Conservation (phyloP, 1,284 basidiomycete species). For the Trametes versicolor region DNA sequence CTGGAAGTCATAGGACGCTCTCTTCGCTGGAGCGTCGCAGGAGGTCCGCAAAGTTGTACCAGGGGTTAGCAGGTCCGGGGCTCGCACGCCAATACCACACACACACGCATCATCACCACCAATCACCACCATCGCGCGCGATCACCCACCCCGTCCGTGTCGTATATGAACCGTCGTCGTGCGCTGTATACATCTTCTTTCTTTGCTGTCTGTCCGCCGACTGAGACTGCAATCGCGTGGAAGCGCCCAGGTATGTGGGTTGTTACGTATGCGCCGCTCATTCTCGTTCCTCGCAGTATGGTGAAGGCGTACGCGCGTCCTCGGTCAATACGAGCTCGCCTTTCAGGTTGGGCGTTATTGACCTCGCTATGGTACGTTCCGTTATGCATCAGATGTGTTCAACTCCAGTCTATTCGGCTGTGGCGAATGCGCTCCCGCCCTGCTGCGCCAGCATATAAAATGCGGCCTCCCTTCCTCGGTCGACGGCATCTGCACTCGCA, state of each 20-base stretch:
- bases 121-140: not conserved
- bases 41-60: not conserved
- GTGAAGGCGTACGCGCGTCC: too few species aligned
- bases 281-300: too few species aligned
- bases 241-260: not conserved
- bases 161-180: constrained; percentile 9
- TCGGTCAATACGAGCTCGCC: too few species aligned
- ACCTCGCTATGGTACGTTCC: too few species aligned
- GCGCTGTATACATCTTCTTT: constrained; percentile 19
- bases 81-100: not conserved
- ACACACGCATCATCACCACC: not conserved
- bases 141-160: not conserved
- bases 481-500: too few species aligned
- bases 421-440: too few species aligned
- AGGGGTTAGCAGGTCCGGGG: not conserved
- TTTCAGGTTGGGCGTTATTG: too few species aligned
- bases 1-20: constrained; percentile 77
- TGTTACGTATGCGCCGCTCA: not conserved
- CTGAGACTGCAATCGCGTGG: not conserved
- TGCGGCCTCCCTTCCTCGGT: too few species aligned
- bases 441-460: too few species aligned
- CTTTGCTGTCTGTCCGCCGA: not conserved
- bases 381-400: too few species aligned
- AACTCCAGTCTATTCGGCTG: too few species aligned
- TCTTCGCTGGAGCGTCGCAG: not conserved